phyloP scores from a whole-genome alignment of 208 protist genomes.

The Crithidia fasciculata region DNA sequence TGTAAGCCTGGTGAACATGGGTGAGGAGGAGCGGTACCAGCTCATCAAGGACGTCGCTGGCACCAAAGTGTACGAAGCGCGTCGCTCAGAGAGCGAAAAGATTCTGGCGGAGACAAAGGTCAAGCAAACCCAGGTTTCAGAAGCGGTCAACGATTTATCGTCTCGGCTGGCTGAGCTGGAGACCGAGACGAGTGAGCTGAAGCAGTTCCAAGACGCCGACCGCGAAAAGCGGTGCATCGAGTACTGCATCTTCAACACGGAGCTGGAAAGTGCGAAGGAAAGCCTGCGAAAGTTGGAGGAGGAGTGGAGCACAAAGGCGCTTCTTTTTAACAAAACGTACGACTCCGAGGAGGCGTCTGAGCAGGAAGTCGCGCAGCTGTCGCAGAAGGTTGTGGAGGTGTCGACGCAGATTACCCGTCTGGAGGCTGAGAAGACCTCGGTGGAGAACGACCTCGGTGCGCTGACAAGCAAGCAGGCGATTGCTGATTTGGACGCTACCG shows the following conservation, averaged over 20 bases:
- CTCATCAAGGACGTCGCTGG: slow-evolving; percentile 99
- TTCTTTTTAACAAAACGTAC: slow-evolving; percentile 49
- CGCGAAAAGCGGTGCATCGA: slow-evolving; percentile 90
- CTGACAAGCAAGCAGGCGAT: slow-evolving; percentile 72
- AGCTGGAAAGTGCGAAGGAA: slow-evolving; percentile 67
- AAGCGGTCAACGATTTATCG: slow-evolving; percentile 93
- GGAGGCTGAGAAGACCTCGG: slow-evolving; percentile 51
- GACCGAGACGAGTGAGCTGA: slow-evolving; percentile 94
- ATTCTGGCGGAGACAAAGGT: slow-evolving; percentile 94
- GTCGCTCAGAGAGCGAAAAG: slow-evolving; percentile 92
- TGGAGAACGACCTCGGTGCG: slow-evolving; percentile 63
- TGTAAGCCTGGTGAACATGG: slow-evolving; percentile 95
- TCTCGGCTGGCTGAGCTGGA: slow-evolving; percentile 95
- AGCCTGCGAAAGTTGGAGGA: slow-evolving; percentile 58
- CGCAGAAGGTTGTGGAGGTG: slow-evolving; percentile 47
- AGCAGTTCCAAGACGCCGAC: slow-evolving; percentile 93
- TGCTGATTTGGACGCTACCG: slow-evolving; percentile 63
- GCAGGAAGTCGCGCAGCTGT: slow-evolving; percentile 41
- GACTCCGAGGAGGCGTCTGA: slow-evolving; percentile 53
- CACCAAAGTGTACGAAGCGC: slow-evolving; percentile 97
- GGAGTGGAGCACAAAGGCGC: slow-evolving; percentile 49
- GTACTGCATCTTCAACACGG: slow-evolving; percentile 89
- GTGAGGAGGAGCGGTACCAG: slow-evolving; percentile 94
- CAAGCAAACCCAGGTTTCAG: slow-evolving; percentile 89
- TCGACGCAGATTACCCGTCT: slow-evolving; percentile 48